A percentile compares a stretch with the other conserved stretches of the same genome.
Evolutionary conservation across 2,329 filamentous ascomycete species (phyloP).

Genomic region (Botryotinia narcissicola): DNA sequence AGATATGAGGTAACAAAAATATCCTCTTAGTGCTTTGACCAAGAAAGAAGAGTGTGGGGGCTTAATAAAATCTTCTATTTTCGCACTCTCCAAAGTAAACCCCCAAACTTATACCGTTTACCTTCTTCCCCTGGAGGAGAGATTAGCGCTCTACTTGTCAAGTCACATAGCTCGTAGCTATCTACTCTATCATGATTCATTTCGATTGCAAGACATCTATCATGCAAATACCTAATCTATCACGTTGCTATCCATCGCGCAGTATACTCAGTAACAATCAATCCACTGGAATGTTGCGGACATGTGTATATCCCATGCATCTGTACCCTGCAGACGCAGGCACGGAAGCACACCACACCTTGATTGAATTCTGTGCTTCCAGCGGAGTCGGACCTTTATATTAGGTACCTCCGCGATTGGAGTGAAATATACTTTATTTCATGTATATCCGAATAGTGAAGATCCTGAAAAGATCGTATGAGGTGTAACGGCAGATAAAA

Average conservation of each 20-base stretch:
- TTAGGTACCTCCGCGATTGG: background rate
- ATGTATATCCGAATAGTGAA: conserved; percentile 6
- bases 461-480: background rate
- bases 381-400: conserved; percentile 1
- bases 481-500: background rate
- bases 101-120: conserved; percentile 24
- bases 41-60: conserved; percentile 18
- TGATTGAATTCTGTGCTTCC: conserved; percentile 3
- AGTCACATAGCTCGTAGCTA: conserved; percentile 28
- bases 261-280: background rate
- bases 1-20: conserved; percentile 16
- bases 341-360: conserved; percentile 16
- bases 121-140: background rate
- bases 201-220: conserved; percentile 19
- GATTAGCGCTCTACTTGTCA: conserved; percentile 12
- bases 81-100: conserved; percentile 6
- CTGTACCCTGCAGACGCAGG: conserved; percentile 18
- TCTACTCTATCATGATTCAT: conserved; percentile 26
- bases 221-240: conserved; percentile 9
- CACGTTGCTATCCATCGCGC: conserved; percentile 16
- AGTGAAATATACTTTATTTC: background rate
- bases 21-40: background rate
- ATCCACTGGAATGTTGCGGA: background rate
- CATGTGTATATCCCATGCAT: conserved; percentile 9
- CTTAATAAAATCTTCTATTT: conserved; percentile 8